Conservation (phyloP, 2,329 filamentous ascomycete species). For the Gliomastix tumulicola region DNA sequence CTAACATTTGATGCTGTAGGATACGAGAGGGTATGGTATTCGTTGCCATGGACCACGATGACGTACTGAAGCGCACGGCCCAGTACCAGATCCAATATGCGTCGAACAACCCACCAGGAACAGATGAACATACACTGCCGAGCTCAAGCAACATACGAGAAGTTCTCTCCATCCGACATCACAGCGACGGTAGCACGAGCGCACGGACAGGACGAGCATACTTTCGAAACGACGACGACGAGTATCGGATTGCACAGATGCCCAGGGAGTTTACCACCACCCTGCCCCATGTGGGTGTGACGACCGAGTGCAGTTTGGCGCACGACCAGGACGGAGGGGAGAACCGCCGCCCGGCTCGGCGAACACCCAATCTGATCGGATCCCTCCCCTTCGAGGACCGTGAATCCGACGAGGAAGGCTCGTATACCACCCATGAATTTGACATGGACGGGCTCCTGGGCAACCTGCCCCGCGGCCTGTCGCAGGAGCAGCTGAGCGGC, state of each 20-base stretch:
- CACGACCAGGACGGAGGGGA: slow-evolving; percentile 48
- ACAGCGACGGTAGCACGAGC: slow-evolving; percentile 42
- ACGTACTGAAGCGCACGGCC: slow-evolving; percentile 65
- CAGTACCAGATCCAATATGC: slow-evolving; percentile 68
- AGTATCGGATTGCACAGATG: slow-evolving; percentile 44
- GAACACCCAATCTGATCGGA: slow-evolving; percentile 45
- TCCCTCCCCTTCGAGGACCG: slow-evolving; percentile 47
- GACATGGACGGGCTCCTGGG: slow-evolving; percentile 9
- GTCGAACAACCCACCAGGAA: slow-evolving; percentile 1
- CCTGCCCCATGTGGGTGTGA: slow-evolving; percentile 44
- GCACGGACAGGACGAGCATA: slow-evolving; percentile 33
- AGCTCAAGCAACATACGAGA: too few species aligned
- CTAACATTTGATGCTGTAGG: slow-evolving; percentile 19
- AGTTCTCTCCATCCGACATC: slow-evolving; percentile 36
- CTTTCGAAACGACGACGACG: slow-evolving; percentile 26
- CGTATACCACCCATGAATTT: slow-evolving; percentile 9
- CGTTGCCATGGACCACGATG: slow-evolving; percentile 76
- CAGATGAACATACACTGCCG: slow-evolving; percentile 28
- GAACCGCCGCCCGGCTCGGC: slow-evolving; percentile 20
- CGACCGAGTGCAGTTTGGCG: slow-evolving; percentile 53
- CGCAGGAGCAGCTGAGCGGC: slow-evolving; percentile 3
- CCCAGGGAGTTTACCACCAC: slow-evolving; percentile 45
- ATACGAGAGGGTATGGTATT: slow-evolving; percentile 92
- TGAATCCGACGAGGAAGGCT: slow-evolving; percentile 20
- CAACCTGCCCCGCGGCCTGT: slow-evolving; percentile 8